Percentiles rank a stretch among this genome's conserved stretches.
phyloP scores from a whole-genome alignment of 495 filamentous ascomycete species.

The Xylaria castorea region DNA sequence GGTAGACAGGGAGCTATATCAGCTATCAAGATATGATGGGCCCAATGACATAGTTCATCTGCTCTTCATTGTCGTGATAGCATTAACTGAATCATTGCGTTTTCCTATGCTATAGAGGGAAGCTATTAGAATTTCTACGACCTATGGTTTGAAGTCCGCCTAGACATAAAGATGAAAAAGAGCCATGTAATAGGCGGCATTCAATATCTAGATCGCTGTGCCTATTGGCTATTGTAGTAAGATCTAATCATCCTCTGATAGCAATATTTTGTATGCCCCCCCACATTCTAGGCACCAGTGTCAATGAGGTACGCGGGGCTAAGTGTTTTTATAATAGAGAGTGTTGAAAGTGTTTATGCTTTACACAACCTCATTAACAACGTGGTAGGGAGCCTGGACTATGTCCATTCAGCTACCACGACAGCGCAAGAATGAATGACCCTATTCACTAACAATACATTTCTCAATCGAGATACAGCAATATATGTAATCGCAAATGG shows the following conservation, averaged over 20 bases:
- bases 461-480: background rate
- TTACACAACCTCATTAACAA: background rate
- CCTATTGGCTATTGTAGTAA: background rate
- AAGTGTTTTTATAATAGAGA: background rate
- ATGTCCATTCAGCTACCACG: background rate
- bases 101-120: too few relatives aligned
- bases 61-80: background rate
- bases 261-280: background rate
- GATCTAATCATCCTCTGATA: background rate
- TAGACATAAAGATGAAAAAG: too few relatives aligned
- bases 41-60: background rate
- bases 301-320: background rate
- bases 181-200: background rate
- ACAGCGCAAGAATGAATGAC: background rate
- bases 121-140: too few relatives aligned
- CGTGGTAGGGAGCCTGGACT: background rate
- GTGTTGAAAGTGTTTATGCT: background rate
- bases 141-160: too few relatives aligned
- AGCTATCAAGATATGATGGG: background rate
- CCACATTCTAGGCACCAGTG: background rate
- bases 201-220: background rate
- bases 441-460: too few relatives aligned
- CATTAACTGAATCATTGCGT: background rate
- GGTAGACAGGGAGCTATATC: background rate
- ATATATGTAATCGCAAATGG: background rate